Evolutionary conservation across 306 rosid species (phyloP).

Genomic region (Coriaria nepalensis): DNA sequence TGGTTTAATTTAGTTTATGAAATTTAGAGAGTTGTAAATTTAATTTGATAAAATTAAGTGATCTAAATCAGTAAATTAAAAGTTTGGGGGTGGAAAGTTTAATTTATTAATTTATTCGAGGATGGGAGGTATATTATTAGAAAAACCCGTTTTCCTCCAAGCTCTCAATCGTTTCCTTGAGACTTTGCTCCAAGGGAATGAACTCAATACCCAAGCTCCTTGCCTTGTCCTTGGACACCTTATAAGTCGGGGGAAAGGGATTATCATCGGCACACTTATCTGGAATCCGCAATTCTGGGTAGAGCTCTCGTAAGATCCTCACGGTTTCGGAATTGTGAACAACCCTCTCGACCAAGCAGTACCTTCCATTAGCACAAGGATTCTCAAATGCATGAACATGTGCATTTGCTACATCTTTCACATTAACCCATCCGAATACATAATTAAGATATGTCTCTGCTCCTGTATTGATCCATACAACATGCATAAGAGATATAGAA

Average conservation of each 20-base stretch:
- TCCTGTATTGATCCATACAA: no score
- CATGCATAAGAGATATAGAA: no score
- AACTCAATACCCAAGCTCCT: slow-evolving; percentile 53
- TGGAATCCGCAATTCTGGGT: slow-evolving; percentile 48
- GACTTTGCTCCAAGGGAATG: slow-evolving; percentile 38
- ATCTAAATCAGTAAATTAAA: no score
- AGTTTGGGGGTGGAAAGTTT: no score
- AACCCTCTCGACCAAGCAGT: slow-evolving; percentile 43
- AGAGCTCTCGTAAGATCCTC: slow-evolving; percentile 32
- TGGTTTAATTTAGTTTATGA: no score
- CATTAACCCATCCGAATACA: slow-evolving; percentile 49
- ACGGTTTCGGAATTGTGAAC: slow-evolving; percentile 39
- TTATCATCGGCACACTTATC: slow-evolving; percentile 56
- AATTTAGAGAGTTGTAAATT: no score
- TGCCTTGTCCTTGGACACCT: slow-evolving; percentile 53
- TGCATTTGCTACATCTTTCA: slow-evolving; percentile 71
- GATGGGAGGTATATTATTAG: no score
- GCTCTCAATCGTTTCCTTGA: slow-evolving; percentile 62
- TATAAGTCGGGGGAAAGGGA: slow-evolving; percentile 27
- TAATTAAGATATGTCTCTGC: slow-evolving; percentile 33
- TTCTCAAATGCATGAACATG: slow-evolving; percentile 71
- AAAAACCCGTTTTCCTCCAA: slow-evolving; percentile 50
- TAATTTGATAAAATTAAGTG: no score
- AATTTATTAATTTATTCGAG: no score
- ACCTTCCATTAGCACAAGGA: slow-evolving; percentile 70